Conservation (phyloP, 2,329 filamentous ascomycete genomes). For the Fusarium abutilonis region DNA sequence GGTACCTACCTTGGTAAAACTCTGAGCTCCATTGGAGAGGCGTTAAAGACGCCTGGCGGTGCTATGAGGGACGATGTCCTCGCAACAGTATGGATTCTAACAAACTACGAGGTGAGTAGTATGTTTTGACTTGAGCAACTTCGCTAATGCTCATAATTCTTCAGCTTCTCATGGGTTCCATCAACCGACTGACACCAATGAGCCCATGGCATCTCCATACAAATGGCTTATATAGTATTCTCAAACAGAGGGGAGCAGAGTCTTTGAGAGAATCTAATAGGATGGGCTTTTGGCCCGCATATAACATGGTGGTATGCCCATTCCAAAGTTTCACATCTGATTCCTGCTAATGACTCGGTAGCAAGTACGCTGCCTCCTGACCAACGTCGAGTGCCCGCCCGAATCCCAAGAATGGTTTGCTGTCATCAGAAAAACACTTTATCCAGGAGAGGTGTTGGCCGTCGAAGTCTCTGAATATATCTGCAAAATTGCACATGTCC, state of each 20-base stretch:
- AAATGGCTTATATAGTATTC: constrained; percentile 50
- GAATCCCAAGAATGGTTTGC: constrained; percentile 52
- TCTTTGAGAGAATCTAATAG: constrained; percentile 43
- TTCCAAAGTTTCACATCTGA: too few species aligned
- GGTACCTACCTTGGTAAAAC: constrained; percentile 52
- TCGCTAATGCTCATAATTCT: constrained; percentile 13
- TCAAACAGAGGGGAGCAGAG: constrained; percentile 48
- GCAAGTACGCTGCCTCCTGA: constrained; percentile 53
- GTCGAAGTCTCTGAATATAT: constrained; percentile 47
- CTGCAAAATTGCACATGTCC: constrained; percentile 42
- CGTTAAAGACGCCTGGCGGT: constrained; percentile 47
- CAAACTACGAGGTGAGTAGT: constrained; percentile 52
- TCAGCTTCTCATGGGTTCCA: constrained; percentile 53
- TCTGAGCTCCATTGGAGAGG: constrained; percentile 51
- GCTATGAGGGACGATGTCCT: constrained; percentile 51
- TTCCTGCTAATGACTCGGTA: constrained; percentile 35
- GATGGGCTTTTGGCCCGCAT: constrained; percentile 52
- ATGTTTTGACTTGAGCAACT: neutral
- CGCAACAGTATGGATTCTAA: constrained; percentile 54
- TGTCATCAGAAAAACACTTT: constrained; percentile 43
- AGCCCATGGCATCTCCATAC: constrained; percentile 54
- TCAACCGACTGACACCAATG: constrained; percentile 39
- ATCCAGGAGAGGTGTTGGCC: constrained; percentile 43
- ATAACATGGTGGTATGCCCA: constrained; percentile 51
- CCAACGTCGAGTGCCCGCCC: constrained; percentile 48